Conservation (phyloP, 306 rosid genomes). For the Oemleria cerasiformis region DNA sequence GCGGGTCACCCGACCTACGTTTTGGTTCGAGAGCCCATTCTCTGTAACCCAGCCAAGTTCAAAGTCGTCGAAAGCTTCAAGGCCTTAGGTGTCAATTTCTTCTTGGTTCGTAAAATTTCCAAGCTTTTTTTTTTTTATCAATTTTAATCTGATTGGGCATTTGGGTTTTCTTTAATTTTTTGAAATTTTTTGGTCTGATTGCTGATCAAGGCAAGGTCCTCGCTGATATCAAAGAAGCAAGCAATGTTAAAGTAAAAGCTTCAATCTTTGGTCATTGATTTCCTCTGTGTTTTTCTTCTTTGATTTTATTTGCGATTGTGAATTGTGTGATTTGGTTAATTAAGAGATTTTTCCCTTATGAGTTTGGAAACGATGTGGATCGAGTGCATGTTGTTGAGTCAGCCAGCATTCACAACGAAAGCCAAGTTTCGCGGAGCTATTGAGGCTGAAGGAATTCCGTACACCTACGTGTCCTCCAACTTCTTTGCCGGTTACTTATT, state of each 20-base stretch:
- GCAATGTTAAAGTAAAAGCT: no score
- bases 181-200: no score
- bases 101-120: no score
- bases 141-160: no score
- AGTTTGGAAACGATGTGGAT: slow-evolving; percentile 46
- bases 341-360: slow-evolving; percentile 43
- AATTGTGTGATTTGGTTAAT: background rate
- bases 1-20: slow-evolving; percentile 35
- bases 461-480: slow-evolving; percentile 36
- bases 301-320: background rate
- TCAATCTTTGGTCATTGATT: no score
- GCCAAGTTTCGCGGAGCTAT: slow-evolving; percentile 27
- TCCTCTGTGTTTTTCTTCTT: no score
- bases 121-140: no score
- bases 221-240: no score
- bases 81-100: no score
- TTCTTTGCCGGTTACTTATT: slow-evolving; percentile 39
- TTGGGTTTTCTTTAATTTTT: no score
- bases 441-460: slow-evolving; percentile 42
- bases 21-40: slow-evolving; percentile 33
- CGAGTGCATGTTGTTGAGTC: slow-evolving; percentile 43
- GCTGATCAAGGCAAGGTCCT: no score
- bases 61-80: no score
- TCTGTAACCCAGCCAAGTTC: slow-evolving; percentile 24
- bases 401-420: slow-evolving; percentile 29